These are phyloP conservation scores for Albugo laibachii DNA, from an alignment of 352 stramenopile genomes.

Conservation along the genomic window DNA sequence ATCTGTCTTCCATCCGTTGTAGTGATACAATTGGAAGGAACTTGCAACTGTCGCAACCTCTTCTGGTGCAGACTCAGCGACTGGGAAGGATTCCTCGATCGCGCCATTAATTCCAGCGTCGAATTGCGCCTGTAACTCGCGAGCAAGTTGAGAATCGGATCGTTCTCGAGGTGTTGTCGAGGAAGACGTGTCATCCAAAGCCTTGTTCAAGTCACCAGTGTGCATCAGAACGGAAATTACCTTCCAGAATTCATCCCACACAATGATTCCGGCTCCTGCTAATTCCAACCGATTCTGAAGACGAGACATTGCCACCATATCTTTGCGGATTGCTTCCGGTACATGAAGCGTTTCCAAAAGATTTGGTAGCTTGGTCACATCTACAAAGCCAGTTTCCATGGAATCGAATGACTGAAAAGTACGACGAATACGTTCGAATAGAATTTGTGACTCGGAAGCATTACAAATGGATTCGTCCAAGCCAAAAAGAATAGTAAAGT, in stretches of 20 bases:
- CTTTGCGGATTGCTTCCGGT: conserved; percentile 17
- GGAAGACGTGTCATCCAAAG: conserved; percentile 22
- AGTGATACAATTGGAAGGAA: conserved; percentile 20
- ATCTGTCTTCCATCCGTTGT: conserved; percentile 17
- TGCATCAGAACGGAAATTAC: conserved; percentile 55
- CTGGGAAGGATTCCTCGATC: neutral
- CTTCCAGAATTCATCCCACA: conserved; percentile 88
- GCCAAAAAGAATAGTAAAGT: conserved; percentile 83
- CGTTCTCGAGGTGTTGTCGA: conserved; percentile 6
- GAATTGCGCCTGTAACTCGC: conserved; percentile 58
- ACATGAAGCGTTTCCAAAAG: conserved; percentile 57
- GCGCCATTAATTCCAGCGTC: conserved; percentile 20
- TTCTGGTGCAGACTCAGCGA: neutral
- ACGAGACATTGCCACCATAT: conserved; percentile 46
- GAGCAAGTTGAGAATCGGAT: conserved; percentile 47
- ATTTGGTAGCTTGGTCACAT: conserved; percentile 26
- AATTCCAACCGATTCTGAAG: conserved; percentile 35
- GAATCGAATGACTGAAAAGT: conserved; percentile 79
- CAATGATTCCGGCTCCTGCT: conserved; percentile 66
- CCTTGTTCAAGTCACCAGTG: conserved; percentile 41
- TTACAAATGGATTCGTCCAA: conserved; percentile 28
- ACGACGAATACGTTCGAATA: conserved; percentile 73
- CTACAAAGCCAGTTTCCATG: conserved; percentile 79
- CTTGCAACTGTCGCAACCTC: conserved; percentile 1
- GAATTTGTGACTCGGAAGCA: conserved; percentile 38